phyloP scores from a whole-genome alignment of 1,284 basidiomycete genomes.

The Phellinidium pouzarii region DNA sequence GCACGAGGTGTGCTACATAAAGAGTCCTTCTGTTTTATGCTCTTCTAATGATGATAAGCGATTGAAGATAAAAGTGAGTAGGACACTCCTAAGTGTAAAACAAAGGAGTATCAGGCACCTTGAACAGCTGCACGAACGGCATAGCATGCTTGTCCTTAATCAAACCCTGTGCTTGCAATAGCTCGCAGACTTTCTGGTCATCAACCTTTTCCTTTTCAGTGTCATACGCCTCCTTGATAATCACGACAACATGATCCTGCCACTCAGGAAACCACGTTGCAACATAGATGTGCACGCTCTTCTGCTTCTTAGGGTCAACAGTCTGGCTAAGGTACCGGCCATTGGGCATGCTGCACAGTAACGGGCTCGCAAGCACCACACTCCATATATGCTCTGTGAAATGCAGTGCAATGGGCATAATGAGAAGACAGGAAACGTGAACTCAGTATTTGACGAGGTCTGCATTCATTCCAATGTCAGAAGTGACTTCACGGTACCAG shows the following conservation, averaged over 20 bases:
- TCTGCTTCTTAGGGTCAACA: constrained; percentile 81
- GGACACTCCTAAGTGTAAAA: too few relatives aligned
- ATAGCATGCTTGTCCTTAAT: constrained; percentile 95
- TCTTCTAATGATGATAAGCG: too few relatives aligned
- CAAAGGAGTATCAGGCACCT: too few relatives aligned
- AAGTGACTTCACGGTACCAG: constrained; percentile 93
- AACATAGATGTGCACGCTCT: constrained; percentile 84
- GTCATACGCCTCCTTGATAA: constrained; percentile 68
- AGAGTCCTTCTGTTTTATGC: too few relatives aligned
- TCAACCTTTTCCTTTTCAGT: constrained; percentile 64
- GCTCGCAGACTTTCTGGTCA: constrained; percentile 72
- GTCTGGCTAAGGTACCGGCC: constrained; percentile 62
- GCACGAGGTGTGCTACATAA: too few relatives aligned
- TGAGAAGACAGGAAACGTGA: constrained; percentile 70
- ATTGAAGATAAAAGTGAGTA: too few relatives aligned
- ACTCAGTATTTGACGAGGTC: constrained; percentile 74
- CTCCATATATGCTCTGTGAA: constrained; percentile 91
- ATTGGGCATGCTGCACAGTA: constrained; percentile 79
- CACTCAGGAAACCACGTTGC: constrained; percentile 90
- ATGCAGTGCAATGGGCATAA: constrained; percentile 90
- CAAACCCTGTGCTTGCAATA: constrained; percentile 67
- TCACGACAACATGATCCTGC: constrained; percentile 81
- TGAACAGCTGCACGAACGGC: constrained; percentile 92
- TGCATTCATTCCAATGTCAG: constrained; percentile 83
- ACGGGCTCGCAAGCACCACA: constrained; percentile 63